Evolutionary conservation across 345 rosid species (phyloP), one percentile per base, ranked within the genome.

Genomic region (Hibiscus syriacus): DNA sequence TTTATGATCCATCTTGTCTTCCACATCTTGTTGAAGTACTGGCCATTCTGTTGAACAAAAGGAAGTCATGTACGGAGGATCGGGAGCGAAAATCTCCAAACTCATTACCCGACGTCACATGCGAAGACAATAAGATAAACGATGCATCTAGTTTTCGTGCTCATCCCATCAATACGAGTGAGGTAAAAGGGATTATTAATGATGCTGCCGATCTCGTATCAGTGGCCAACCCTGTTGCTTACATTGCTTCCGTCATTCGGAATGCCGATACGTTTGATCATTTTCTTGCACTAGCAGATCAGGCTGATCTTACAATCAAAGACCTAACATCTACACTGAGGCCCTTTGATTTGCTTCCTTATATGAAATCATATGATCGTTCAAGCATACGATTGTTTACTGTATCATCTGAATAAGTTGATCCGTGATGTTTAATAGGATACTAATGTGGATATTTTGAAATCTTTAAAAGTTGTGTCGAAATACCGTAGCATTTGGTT

Each of bases 171-270:
- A 22, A 49, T 55, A 16, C 16, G 3, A 6, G 10, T n/a, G 36
- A 19, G 6, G 69, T 10, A 38, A 23, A 12, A 41, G 17, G 6
- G 38, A 32, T 22, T 9, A 30, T 16, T 19, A 3, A 12, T 25
- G 8, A 20, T 57, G 66, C 77, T 66, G 32, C 38, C 26, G 48
- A 19, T 25, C 60, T 32, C 12, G 49, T 52, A 50, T 22, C 43
- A 5, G 67, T 13, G 67, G 29, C 79, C 69, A 46, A 50, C 14
- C 80, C 77, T 0, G 81, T 85, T 52, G 92, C 92, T 23, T 90
- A 90, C 19, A 77, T 92, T 34, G 84, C 98, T 5, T 82, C 83
- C 0, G 94, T 88, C n/a, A 84, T 92, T 67, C 91, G 97, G 66
- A 90, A 83, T 41, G 67, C 56, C 22, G 80, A 82, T 53, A 92